Base-by-base conservation (phyloP, 306 rosid species). In the Begonia loranthoides region DNA sequence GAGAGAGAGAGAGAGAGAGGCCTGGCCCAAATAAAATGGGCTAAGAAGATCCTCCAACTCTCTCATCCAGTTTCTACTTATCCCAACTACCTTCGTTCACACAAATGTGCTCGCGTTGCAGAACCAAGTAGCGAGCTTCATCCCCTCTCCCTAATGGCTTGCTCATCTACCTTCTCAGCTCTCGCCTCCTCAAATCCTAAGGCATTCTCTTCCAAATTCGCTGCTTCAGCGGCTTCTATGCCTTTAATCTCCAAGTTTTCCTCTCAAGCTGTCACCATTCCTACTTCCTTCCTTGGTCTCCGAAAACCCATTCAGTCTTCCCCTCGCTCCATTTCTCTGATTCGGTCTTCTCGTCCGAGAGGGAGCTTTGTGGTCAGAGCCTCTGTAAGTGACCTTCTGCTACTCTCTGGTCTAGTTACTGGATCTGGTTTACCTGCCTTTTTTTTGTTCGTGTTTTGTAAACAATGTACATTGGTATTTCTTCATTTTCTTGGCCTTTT, bases 331-430 rank as follows among this genome's bases (percentile, higher is more conserved):
- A 0, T 73, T 53, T 65, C 81, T 2, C 59, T 65, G 50, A 61
- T 69, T 47, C 81, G 70, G 16, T 24, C n/a, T 43, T 43, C 80
- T 24, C 80, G 57, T 59, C 51, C 64, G 46, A 33, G 76, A 17
- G 76, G 76, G 15, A 34, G 71, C 73, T 90, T 83, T 82, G 34
- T 71, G 3, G 82, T 86, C 55, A 75, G 75, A n/a, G 94, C 93
- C 53, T 62, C 86, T 56, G 96, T 77, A 9, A 72, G 72, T 74
- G 10, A 11, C 45, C 3, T 0, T 22, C n/a, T 12, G 14, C 46
- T 12, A 13, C 14, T 7, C 44, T 39, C 36, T 53, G 15, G 1
- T 24, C 10, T 40, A 7, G 47, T n/a, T 43, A 10, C 7, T 28
- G 9, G 6, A 28, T 28, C 36, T 28, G 36, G 9, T 28, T 4